phyloP scores from a whole-genome alignment of 163 green algal genomes.

The Scenedesmus sp. region DNA sequence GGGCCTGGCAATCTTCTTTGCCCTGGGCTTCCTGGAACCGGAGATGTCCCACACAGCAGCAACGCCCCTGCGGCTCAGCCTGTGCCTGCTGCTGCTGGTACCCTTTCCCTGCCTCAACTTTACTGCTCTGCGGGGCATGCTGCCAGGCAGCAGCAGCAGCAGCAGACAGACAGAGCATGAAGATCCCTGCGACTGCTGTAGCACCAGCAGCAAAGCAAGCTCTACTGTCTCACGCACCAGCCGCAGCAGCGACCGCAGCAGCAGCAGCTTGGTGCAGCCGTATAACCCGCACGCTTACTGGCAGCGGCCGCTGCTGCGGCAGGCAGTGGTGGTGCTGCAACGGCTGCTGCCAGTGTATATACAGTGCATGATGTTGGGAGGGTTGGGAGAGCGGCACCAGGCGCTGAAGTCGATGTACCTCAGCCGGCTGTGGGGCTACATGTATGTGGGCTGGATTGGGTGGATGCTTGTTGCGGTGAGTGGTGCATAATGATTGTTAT shows the following conservation, averaged over 20 bases:
- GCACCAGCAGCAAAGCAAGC: neutral
- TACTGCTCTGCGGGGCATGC: neutral
- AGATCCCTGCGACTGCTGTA: neutral
- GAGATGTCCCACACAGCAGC: neutral
- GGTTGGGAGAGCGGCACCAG: neutral
- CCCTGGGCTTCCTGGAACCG: neutral
- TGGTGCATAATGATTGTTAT: neutral
- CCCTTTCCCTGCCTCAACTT: neutral
- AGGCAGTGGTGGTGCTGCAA: neutral
- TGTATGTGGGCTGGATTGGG: neutral
- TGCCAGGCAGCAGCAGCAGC: neutral
- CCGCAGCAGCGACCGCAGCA: neutral
- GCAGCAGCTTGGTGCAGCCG: neutral
- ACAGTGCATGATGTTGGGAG: neutral
- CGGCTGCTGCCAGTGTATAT: neutral
- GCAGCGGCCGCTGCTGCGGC: neutral
- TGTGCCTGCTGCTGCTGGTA: neutral
- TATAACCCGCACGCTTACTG: neutral
- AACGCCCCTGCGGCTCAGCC: neutral
- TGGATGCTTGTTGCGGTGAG: conserved; percentile 12
- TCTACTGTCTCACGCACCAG: neutral
- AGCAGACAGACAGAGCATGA: neutral
- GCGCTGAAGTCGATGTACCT: neutral
- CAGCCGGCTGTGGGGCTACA: neutral
- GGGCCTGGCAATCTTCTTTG: neutral